Evolutionary conservation across 1,284 basidiomycete species (phyloP), one percentile per base, ranked within the genome.

Genomic region (Apiotrichum laibachii): DNA sequence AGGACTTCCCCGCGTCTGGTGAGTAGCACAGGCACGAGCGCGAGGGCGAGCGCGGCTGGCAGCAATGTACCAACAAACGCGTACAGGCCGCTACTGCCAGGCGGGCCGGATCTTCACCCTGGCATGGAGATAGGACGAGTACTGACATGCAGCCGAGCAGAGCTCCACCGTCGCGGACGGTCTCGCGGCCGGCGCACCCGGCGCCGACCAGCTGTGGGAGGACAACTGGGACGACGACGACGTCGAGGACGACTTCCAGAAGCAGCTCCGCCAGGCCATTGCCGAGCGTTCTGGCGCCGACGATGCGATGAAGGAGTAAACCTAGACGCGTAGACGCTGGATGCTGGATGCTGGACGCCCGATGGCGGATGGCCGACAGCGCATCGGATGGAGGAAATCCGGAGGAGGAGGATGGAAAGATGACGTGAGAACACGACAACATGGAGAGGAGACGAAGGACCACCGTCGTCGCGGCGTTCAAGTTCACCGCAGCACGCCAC

Each of bases 161-260:
- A 63, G 67, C 52, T 65, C 66, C 10, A 73, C 72, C 40, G 68
- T 77, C 21, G 62, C 71, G 13, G 73, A 77, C 49, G 67, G 71
- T 0, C 59, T 78, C 22, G 66, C 63, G 34, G 65, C 59, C n/a
- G 51, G 51, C 31, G 63, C 60, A 22, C 63, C 69, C 15, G 64
- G 70, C 49, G 65, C 65, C 19, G 71, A 74, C 53, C 72, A 93
- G 73, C 81, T 98, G 35, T 99, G 95, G 95, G 94, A 98, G 81
- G 95, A 98, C 72, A 97, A 97, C 77, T 99, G 95, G 95, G 95
- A 99, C 72, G 95, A 99, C 71, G 95, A 99, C 79, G 94, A 97
- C 77, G 88, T 96, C 62, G 95, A 96, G 76, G 94, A 97, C 72
- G 92, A 97, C 69, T 99, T 98, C 75, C 94, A 92, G 71, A 87